These are phyloP conservation scores for Parascedosporium putredinis DNA, from an alignment of 2,329 filamentous ascomycete species.

Conservation along the genomic window DNA sequence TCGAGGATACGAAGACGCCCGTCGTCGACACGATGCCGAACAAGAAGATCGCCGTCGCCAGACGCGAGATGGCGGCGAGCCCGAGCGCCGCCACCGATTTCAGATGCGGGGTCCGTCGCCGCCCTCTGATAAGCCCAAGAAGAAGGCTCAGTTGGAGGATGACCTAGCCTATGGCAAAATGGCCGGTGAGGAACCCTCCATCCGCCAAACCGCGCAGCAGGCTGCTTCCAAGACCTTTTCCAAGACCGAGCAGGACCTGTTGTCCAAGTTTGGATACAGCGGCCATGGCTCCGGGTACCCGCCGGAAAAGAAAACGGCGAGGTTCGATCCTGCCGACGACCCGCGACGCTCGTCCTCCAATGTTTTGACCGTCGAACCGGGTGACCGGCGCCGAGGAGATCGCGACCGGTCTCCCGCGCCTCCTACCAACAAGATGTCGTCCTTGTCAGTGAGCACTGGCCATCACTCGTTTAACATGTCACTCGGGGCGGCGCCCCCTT, in stretches of 20 bases:
- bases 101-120: constrained; percentile 3
- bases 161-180: constrained; percentile 5
- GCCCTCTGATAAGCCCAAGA: background rate
- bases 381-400: constrained; percentile 16
- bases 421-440: constrained; percentile 39
- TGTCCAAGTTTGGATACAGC: background rate
- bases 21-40: background rate
- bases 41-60: background rate
- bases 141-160: background rate
- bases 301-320: background rate
- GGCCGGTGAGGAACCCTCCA: background rate
- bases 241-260: background rate
- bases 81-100: constrained; percentile 11
- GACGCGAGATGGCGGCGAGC: background rate
- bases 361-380: constrained; percentile 32
- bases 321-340: constrained; percentile 15
- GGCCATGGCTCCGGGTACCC: background rate
- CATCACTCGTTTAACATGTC: constrained; percentile 30
- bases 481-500: constrained; percentile 55
- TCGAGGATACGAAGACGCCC: background rate
- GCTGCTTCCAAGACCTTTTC: background rate
- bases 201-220: background rate
- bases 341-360: constrained; percentile 26
- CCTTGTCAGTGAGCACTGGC: constrained; percentile 38
- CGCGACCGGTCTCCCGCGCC: constrained; percentile 37